Conservation (phyloP, 2,329 filamentous ascomycete species). For the Dactylella cylindrospora region DNA sequence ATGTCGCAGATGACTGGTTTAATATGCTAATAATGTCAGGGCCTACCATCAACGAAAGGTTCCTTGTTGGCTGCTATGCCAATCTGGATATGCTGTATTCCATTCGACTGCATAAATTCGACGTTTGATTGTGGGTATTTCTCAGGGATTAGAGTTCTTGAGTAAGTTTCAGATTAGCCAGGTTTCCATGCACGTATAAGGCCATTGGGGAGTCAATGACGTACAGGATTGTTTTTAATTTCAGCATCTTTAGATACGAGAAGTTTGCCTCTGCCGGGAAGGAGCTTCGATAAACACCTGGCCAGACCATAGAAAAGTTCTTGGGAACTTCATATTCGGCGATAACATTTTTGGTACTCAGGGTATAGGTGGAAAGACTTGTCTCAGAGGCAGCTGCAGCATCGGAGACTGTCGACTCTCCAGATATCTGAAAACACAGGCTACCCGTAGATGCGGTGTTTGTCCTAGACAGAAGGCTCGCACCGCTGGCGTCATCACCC, state of each 20-base stretch:
- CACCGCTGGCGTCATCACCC: conserved; percentile 28
- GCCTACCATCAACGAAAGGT: conserved; percentile 58
- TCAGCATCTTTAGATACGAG: conserved; percentile 66
- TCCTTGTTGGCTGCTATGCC: conserved; percentile 89
- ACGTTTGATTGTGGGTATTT: conserved; percentile 56
- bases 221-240: conserved; percentile 77
- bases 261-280: conserved; percentile 74
- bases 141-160: conserved; percentile 58
- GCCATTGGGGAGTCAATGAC: conserved; percentile 48
- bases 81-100: conserved; percentile 73
- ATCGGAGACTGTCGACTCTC: conserved; percentile 6
- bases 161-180: conserved; percentile 10
- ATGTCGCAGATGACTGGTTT: conserved; percentile 22
- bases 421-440: conserved; percentile 29
- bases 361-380: conserved; percentile 22
- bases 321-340: conserved; percentile 47
- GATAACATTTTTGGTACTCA: conserved; percentile 15
- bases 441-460: conserved; percentile 37
- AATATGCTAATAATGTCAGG: conserved; percentile 1
- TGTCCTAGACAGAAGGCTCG: conserved; percentile 36
- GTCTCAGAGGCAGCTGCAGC: conserved; percentile 8
- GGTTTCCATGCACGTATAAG: neutral
- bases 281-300: conserved; percentile 76
- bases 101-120: conserved; percentile 65
- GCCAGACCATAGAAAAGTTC: conserved; percentile 76